phyloP scores from a whole-genome alignment of 768 basidiomycete genomes.

The Lactifluus subvellereus region DNA sequence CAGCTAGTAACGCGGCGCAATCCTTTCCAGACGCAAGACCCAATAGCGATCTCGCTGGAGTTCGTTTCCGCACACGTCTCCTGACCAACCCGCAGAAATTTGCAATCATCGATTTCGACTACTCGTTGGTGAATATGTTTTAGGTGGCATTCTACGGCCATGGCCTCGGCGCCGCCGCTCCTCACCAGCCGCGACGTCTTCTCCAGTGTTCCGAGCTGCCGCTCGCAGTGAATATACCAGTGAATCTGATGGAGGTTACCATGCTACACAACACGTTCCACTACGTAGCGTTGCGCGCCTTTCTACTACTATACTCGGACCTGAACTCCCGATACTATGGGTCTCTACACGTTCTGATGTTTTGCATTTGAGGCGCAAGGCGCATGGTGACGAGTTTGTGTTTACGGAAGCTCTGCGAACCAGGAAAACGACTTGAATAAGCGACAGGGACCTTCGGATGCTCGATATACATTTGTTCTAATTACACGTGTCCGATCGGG shows the following conservation, averaged over 20 bases:
- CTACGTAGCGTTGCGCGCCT: background rate
- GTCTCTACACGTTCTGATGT: background rate
- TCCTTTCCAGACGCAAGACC: background rate
- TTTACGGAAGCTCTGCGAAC: background rate
- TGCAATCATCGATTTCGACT: background rate
- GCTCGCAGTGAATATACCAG: background rate
- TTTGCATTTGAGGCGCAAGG: background rate
- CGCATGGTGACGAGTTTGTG: background rate
- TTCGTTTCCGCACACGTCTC: background rate
- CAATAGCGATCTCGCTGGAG: background rate
- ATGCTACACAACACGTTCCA: background rate
- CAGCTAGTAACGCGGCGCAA: background rate
- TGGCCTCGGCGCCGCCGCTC: background rate
- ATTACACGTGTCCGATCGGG: background rate
- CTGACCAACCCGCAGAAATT: background rate
- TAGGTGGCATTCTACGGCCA: background rate
- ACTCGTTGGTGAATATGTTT: background rate
- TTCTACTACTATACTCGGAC: background rate
- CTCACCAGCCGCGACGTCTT: background rate
- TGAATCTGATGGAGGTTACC: background rate
- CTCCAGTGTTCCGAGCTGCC: background rate
- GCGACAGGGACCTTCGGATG: background rate
- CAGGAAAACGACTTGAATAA: background rate
- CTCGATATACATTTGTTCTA: background rate
- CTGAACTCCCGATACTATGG: background rate